phyloP scores from a whole-genome alignment of 1,284 basidiomycete species.

The Vanrija pseudolonga region DNA sequence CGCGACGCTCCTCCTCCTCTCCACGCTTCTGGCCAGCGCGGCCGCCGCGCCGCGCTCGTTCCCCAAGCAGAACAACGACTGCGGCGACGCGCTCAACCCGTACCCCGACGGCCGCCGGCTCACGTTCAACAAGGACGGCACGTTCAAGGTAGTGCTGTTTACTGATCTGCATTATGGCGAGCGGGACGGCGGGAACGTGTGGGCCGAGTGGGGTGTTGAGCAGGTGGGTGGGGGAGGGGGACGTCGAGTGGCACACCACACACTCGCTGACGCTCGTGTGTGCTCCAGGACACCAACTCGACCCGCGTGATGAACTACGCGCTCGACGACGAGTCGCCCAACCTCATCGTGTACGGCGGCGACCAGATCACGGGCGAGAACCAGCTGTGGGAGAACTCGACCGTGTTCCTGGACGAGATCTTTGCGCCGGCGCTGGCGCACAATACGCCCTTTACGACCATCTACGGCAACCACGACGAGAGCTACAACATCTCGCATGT shows the following conservation, averaged over 20 bases:
- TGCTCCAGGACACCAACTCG: constrained; percentile 13
- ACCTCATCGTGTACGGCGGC: constrained; percentile 22
- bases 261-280: background rate
- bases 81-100: constrained; percentile 1
- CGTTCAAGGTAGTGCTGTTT: constrained; percentile 21
- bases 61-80: background rate
- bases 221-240: background rate
- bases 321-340: constrained; percentile 19
- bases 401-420: constrained; percentile 14
- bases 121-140: constrained; percentile 8
- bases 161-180: constrained; percentile 26
- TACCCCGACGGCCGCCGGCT: constrained; percentile 10
- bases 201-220: constrained; percentile 13
- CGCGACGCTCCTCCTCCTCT: background rate
- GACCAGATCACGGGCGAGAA: constrained; percentile 28
- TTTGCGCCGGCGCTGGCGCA: constrained; percentile 12
- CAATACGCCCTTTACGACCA: constrained; percentile 13
- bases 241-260: too few species aligned
- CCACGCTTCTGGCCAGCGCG: background rate
- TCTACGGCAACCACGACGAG: constrained; percentile 27
- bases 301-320: constrained; percentile 11
- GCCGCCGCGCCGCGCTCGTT: background rate
- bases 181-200: constrained; percentile 14
- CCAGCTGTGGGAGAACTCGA: constrained; percentile 19
- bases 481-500: constrained; percentile 22